A percentile compares a stretch with the other conserved stretches of the same genome.
Conservation (phyloP, 2,329 filamentous ascomycete genomes). For the Mariannaea sp. region DNA sequence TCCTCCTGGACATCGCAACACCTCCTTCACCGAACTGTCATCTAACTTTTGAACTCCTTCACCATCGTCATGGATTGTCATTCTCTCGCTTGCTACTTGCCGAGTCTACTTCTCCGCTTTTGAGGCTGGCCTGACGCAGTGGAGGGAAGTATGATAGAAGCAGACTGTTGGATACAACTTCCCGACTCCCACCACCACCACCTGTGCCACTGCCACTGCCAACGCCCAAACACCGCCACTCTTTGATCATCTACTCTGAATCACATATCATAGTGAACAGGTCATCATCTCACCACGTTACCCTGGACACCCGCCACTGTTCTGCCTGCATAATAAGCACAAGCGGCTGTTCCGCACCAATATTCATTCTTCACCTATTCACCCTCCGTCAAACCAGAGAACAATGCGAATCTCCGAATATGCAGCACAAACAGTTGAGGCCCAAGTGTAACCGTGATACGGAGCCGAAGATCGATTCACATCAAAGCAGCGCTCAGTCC, state of each 20-base stretch:
- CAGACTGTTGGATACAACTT: too few species aligned
- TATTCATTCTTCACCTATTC: not conserved
- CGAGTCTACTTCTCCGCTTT: not conserved
- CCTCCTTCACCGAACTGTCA: slow-evolving; percentile 2
- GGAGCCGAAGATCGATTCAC: slow-evolving; percentile 28
- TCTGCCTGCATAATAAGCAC: too few species aligned
- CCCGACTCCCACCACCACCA: too few species aligned
- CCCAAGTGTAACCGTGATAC: slow-evolving; percentile 27
- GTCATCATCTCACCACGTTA: too few species aligned
- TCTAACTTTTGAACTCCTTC: not conserved
- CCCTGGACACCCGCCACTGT: too few species aligned
- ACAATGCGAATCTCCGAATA: slow-evolving; percentile 8
- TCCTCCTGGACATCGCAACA: slow-evolving; percentile 4
- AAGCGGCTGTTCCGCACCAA: not conserved
- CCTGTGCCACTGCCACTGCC: too few species aligned
- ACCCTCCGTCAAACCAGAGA: not conserved
- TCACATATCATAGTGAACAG: not conserved
- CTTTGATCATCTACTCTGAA: not conserved
- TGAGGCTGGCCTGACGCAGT: too few species aligned
- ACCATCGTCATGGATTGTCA: slow-evolving; percentile 2
- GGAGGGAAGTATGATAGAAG: too few species aligned
- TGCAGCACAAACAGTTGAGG: slow-evolving; percentile 18
- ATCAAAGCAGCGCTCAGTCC: slow-evolving; percentile 5
- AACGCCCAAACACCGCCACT: not conserved
- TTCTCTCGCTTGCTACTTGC: not conserved